Percentiles rank a stretch among this genome's conserved stretches.
Conservation (phyloP, 345 rosid species). For the Citrus sp. region DNA sequence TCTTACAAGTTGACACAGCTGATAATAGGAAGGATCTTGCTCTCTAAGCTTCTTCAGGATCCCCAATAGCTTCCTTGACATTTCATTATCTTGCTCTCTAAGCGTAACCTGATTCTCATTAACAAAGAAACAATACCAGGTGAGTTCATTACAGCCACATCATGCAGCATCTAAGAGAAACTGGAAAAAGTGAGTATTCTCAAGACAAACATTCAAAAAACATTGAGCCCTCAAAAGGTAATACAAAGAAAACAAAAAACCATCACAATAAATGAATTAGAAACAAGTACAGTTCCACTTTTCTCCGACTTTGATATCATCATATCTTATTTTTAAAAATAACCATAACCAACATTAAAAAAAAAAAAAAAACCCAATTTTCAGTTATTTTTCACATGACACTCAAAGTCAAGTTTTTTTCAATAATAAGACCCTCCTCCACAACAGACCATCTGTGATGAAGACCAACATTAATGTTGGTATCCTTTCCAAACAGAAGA, state of each 20-base stretch:
- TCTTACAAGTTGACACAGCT: conserved; percentile 68
- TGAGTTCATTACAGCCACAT: background rate
- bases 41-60: conserved; percentile 69
- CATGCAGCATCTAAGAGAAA: background rate
- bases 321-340: background rate
- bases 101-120: conserved; percentile 57
- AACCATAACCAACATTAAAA: background rate
- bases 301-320: background rate
- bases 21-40: conserved; percentile 68
- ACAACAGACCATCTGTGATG: background rate
- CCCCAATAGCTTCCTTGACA: conserved; percentile 78
- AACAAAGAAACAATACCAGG: background rate
- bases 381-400: background rate
- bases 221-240: background rate
- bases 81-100: conserved; percentile 56
- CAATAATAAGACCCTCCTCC: background rate
- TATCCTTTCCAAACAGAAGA: background rate
- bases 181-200: background rate
- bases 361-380: background rate
- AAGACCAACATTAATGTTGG: background rate
- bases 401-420: background rate
- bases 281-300: background rate
- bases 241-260: background rate
- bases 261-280: background rate
- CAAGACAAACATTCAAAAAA: background rate